Percentiles rank a stretch among this genome's conserved stretches.
Evolutionary conservation across 2,329 filamentous ascomycete genomes (phyloP).

Genomic region (Camillea tinctor): DNA sequence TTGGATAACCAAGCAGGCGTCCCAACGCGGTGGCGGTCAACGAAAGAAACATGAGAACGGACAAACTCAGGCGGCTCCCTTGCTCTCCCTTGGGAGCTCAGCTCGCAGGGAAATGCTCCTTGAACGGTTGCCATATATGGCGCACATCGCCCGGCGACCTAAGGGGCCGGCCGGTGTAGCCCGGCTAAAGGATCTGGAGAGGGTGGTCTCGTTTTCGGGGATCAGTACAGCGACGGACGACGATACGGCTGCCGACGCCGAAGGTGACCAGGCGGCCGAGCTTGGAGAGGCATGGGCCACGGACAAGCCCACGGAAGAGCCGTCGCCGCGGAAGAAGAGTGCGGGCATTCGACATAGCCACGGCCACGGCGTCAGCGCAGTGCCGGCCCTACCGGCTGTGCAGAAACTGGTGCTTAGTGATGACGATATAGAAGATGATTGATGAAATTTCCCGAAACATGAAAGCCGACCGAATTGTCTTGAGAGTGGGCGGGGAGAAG

Average conservation of each 20-base stretch:
- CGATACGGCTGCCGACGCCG: constrained; percentile 33
- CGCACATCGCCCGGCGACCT: constrained; percentile 56
- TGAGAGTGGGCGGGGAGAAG: too few relatives aligned
- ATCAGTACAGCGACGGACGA: constrained; percentile 40
- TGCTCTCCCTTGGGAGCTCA: constrained; percentile 62
- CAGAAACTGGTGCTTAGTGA: constrained; percentile 74
- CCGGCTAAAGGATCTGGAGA: constrained; percentile 60
- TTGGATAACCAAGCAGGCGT: constrained; percentile 19
- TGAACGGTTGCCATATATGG: constrained; percentile 84
- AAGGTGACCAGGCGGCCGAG: constrained; percentile 44
- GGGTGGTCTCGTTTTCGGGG: constrained; percentile 65
- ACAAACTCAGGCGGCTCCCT: constrained; percentile 32
- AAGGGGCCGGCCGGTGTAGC: constrained; percentile 36
- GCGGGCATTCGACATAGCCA: constrained; percentile 32
- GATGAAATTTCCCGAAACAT: constrained; percentile 6
- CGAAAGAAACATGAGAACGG: constrained; percentile 24
- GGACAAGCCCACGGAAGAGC: constrained; percentile 57
- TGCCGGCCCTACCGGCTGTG: constrained; percentile 41
- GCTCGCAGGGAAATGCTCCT: constrained; percentile 74
- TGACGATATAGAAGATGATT: constrained; percentile 78
- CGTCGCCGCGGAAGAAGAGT: constrained; percentile 48
- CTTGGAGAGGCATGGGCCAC: constrained; percentile 58
- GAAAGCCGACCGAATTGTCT: too few relatives aligned
- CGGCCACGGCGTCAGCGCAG: constrained; percentile 28
- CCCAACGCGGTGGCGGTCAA: constrained; percentile 16